Evolutionary conservation across 2,329 filamentous ascomycete species (phyloP).

Genomic region (Ambrosiella beaveri): DNA sequence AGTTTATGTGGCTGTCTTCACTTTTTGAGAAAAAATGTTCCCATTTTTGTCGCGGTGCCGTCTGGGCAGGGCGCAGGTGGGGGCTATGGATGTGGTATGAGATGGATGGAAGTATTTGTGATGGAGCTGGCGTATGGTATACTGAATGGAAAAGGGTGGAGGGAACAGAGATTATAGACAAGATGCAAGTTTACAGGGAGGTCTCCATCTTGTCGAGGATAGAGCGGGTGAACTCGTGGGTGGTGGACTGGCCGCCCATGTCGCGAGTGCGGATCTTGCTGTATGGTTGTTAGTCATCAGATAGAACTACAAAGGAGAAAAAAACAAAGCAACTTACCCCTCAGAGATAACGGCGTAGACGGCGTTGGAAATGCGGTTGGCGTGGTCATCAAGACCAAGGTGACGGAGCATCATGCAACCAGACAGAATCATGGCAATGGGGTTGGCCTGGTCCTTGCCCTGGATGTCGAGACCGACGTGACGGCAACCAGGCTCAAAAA

Average conservation of each 20-base stretch:
- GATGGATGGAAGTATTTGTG: too few relatives aligned
- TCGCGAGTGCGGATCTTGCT: constrained; percentile 81
- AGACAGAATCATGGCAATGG: constrained; percentile 84
- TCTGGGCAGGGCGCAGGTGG: too few relatives aligned
- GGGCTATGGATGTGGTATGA: too few relatives aligned
- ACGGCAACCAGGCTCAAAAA: constrained; percentile 97
- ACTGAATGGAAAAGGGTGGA: background rate
- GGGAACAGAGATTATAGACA: background rate
- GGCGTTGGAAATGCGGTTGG: constrained; percentile 91
- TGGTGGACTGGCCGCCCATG: constrained; percentile 83
- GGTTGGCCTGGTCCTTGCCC: constrained; percentile 99
- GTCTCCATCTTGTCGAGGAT: constrained; percentile 89
- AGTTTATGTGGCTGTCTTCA: too few relatives aligned
- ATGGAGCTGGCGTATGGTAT: background rate
- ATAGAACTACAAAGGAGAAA: background rate
- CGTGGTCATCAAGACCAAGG: constrained; percentile 92
- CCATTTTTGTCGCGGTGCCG: too few relatives aligned
- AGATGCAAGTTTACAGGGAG: constrained; percentile 6
- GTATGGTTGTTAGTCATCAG: constrained; percentile 24
- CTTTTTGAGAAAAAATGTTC: too few relatives aligned
- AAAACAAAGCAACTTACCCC: constrained; percentile 42
- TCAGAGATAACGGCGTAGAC: constrained; percentile 66
- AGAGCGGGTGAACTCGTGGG: constrained; percentile 86
- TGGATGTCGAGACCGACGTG: constrained; percentile 99
- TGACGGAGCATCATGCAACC: constrained; percentile 95